These are phyloP conservation scores for Pseudogymnoascus sp. DNA, from an alignment of 2,329 filamentous ascomycete genomes.

Conservation along the genomic window DNA sequence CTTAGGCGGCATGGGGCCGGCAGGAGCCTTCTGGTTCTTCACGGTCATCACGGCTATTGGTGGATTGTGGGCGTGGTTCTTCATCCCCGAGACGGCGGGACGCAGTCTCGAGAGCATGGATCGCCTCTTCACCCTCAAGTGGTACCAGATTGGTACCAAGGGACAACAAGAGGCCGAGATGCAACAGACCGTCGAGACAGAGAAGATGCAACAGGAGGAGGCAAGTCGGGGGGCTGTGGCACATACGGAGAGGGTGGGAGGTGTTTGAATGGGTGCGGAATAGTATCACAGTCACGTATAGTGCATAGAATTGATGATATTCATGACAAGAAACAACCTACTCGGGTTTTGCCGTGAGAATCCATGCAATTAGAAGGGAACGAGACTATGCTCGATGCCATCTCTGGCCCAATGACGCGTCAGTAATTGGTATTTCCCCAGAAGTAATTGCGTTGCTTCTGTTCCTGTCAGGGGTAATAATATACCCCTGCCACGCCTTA, in stretches of 20 bases:
- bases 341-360: background rate
- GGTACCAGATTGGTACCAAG: constrained; percentile 61
- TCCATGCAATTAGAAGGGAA: background rate
- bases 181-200: constrained; percentile 34
- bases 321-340: background rate
- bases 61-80: constrained; percentile 62
- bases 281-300: constrained; percentile 5
- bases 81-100: constrained; percentile 64
- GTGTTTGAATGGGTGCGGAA: background rate
- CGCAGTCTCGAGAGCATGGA: constrained; percentile 63
- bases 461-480: background rate
- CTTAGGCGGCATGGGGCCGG: constrained; percentile 41
- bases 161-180: constrained; percentile 44
- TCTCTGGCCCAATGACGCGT: background rate
- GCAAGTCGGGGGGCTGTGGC: constrained; percentile 13
- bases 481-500: background rate
- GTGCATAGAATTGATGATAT: background rate
- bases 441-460: background rate
- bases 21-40: constrained; percentile 72
- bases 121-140: constrained; percentile 60
- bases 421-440: background rate
- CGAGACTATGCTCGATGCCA: background rate
- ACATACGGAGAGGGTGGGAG: constrained; percentile 10
- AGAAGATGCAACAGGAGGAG: constrained; percentile 36
- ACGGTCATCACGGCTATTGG: constrained; percentile 59